Percentiles rank a stretch among this genome's conserved stretches.
Conservation (phyloP, 1,284 basidiomycete species). For the Rhodofomes roseus region DNA sequence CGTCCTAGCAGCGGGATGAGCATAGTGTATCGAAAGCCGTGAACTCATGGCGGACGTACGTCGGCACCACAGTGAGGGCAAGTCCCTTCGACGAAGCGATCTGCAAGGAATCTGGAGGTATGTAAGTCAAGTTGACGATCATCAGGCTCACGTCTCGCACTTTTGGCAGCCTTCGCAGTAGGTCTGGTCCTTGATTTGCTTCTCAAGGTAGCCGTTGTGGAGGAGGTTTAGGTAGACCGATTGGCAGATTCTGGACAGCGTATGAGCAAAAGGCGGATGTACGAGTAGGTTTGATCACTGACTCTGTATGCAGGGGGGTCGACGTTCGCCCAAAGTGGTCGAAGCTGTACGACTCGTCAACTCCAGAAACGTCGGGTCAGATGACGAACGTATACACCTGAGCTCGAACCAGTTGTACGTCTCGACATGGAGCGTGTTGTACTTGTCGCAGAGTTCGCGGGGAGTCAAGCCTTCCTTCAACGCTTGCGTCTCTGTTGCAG, state of each 20-base stretch:
- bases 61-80: constrained; percentile 90
- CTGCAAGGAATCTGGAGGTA: constrained; percentile 77
- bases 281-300: constrained; percentile 19
- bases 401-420: constrained; percentile 97
- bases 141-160: constrained; percentile 34
- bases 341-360: constrained; percentile 57
- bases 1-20: constrained; percentile 62
- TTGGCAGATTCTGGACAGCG: constrained; percentile 71
- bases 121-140: constrained; percentile 7
- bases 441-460: constrained; percentile 90
- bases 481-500: constrained; percentile 97
- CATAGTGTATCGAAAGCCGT: background rate
- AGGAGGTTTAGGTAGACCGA: constrained; percentile 83
- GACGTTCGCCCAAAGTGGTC: constrained; percentile 98
- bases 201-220: constrained; percentile 73
- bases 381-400: constrained; percentile 42
- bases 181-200: constrained; percentile 86
- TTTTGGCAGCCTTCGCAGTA: constrained; percentile 91
- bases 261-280: background rate
- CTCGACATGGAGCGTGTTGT: constrained; percentile 84
- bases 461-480: constrained; percentile 92
- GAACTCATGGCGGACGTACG: constrained; percentile 34
- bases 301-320: constrained; percentile 89
- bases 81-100: constrained; percentile 92
- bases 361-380: background rate